A percentile compares a stretch with the other conserved stretches of the same genome.
Evolutionary conservation across 192 early-diverging fungal genomes (phyloP).

Genomic region (Backusella psychrophila): DNA sequence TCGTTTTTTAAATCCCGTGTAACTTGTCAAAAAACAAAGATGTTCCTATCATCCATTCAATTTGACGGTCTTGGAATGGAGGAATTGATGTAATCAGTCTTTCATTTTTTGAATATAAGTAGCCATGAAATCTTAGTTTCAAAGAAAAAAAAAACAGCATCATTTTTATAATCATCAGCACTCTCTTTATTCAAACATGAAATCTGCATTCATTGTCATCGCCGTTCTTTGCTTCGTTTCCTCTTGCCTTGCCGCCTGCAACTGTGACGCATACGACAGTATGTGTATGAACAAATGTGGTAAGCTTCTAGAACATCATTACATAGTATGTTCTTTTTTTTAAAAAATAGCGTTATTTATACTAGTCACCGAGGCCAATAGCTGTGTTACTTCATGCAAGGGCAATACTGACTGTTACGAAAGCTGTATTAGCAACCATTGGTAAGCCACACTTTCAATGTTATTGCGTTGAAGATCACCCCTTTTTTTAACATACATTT

Average conservation of each 20-base stretch:
- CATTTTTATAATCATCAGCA: neutral
- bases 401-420: conserved; percentile 7
- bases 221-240: neutral
- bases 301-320: neutral
- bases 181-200: neutral
- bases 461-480: neutral
- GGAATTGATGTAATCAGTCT: neutral
- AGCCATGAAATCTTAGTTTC: neutral
- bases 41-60: neutral
- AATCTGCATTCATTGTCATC: neutral
- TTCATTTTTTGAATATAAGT: neutral
- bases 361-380: conserved; percentile 4
- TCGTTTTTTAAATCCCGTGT: neutral
- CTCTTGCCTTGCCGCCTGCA: neutral
- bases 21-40: neutral
- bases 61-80: neutral
- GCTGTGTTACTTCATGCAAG: conserved; percentile 10
- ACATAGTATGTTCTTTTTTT: neutral
- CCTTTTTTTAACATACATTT: neutral
- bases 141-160: neutral
- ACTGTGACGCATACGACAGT: neutral
- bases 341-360: neutral
- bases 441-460: neutral
- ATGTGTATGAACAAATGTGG: conserved; percentile 8
- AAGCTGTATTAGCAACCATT: conserved; percentile 4